These are phyloP conservation scores for Calendula officinalis DNA, from an alignment of 129 eudicot genomes.

Conservation along the genomic window DNA sequence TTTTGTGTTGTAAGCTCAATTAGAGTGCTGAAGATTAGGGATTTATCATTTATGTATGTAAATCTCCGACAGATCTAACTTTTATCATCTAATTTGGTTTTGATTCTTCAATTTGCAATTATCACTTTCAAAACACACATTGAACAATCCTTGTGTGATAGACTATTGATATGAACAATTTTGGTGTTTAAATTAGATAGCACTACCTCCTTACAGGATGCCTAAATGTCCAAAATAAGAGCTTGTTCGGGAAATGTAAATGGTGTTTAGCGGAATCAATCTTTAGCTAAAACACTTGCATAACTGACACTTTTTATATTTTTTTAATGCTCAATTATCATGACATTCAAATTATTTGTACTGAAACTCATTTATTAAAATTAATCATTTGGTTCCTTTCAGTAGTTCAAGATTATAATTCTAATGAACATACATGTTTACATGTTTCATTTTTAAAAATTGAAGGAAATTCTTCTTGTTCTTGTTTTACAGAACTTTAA, in stretches of 20 bases:
- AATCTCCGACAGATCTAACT: not conserved
- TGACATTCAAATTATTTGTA: not conserved
- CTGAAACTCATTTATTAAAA: not conserved
- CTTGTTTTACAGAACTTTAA: constrained; percentile 29
- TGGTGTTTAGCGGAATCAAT: no score
- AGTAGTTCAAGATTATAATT: no score
- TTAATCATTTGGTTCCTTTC: no score
- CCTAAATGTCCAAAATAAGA: not conserved
- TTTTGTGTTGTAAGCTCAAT: not conserved
- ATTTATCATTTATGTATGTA: not conserved
- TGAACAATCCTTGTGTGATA: not conserved
- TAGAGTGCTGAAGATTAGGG: not conserved
- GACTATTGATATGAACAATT: not conserved
- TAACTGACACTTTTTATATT: not conserved
- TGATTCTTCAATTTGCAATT: not conserved
- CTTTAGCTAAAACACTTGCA: no score
- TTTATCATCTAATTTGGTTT: not conserved
- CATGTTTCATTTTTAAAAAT: no score
- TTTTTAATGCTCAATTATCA: constrained; percentile 1
- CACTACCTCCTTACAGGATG: not conserved
- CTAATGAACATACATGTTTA: no score
- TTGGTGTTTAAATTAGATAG: not conserved
- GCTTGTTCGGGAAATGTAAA: no score
- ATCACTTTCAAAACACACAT: not conserved
- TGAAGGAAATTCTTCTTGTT: no score